Conservation (phyloP, 2,329 filamentous ascomycete species). For the Trichoderma sp. region DNA sequence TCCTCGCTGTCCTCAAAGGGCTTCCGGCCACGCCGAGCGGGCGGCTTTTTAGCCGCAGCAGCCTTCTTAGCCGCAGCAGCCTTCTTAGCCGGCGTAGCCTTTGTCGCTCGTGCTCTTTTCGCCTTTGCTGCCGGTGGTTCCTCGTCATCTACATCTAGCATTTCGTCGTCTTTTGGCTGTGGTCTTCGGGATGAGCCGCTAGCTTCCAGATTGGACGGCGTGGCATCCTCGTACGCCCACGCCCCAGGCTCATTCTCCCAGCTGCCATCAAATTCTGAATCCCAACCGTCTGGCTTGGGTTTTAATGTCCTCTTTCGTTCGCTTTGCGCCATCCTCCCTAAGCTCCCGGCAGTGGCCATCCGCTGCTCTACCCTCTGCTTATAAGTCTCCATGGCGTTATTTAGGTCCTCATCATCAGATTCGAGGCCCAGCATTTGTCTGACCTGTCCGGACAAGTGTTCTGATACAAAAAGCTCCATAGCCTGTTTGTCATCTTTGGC, state of each 20-base stretch:
- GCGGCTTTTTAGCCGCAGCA: slow-evolving; percentile 46
- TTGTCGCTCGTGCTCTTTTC: slow-evolving; percentile 38
- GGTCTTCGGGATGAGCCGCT: slow-evolving; percentile 28
- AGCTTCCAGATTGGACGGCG: slow-evolving; percentile 24
- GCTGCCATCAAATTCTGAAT: slow-evolving; percentile 82
- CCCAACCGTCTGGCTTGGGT: slow-evolving; percentile 78
- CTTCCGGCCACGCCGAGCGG: slow-evolving; percentile 45
- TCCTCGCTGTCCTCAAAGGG: slow-evolving; percentile 43
- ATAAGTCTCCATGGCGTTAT: slow-evolving; percentile 72
- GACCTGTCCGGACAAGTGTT: slow-evolving; percentile 70
- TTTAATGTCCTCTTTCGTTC: slow-evolving; percentile 57
- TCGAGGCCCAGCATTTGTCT: slow-evolving; percentile 68
- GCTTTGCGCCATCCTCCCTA: slow-evolving; percentile 38
- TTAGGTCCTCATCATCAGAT: slow-evolving; percentile 66
- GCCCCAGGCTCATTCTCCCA: slow-evolving; percentile 80
- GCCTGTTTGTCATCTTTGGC: slow-evolving; percentile 94
- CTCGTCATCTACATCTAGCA: slow-evolving; percentile 51
- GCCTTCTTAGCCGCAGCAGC: slow-evolving; percentile 27
- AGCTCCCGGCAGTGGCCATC: slow-evolving; percentile 64
- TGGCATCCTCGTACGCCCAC: slow-evolving; percentile 40
- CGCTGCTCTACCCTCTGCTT: slow-evolving; percentile 69
- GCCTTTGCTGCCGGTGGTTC: slow-evolving; percentile 38
- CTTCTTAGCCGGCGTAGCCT: slow-evolving; percentile 25
- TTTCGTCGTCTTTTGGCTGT: slow-evolving; percentile 30
- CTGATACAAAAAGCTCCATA: slow-evolving; percentile 77